These are phyloP conservation scores for Monosporascus ibericus DNA, from an alignment of 2,329 filamentous ascomycete genomes.

Conservation along the genomic window DNA sequence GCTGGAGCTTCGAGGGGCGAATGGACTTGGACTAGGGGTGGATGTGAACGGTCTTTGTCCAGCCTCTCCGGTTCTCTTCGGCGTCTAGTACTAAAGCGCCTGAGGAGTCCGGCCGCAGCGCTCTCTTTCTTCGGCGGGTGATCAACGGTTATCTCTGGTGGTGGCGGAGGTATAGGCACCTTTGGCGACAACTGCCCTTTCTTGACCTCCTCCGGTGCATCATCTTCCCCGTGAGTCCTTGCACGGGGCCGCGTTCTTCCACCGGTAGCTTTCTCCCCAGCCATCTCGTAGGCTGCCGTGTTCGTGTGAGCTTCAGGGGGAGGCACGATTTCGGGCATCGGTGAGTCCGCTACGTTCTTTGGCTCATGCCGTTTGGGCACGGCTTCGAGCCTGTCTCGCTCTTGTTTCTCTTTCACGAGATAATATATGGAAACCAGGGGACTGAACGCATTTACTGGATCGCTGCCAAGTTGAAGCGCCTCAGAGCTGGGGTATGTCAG, in stretches of 20 bases:
- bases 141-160: slow-evolving; percentile 51
- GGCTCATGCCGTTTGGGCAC: slow-evolving; percentile 23
- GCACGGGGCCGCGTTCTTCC: slow-evolving; percentile 78
- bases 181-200: slow-evolving; percentile 50
- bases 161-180: slow-evolving; percentile 38
- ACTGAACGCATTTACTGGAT: slow-evolving; percentile 89
- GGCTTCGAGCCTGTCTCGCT: slow-evolving; percentile 56
- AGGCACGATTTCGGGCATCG: slow-evolving; percentile 67
- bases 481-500: slow-evolving; percentile 79
- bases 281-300: slow-evolving; percentile 75
- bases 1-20: slow-evolving; percentile 61
- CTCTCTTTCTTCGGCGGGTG: slow-evolving; percentile 75
- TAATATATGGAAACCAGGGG: slow-evolving; percentile 93
- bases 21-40: slow-evolving; percentile 72
- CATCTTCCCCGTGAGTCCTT: slow-evolving; percentile 91
- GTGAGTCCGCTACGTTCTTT: slow-evolving; percentile 37
- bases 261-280: slow-evolving; percentile 80
- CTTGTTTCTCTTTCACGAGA: slow-evolving; percentile 89
- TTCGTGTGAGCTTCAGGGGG: slow-evolving; percentile 90
- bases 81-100: slow-evolving; percentile 85
- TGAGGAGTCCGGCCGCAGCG: slow-evolving; percentile 73
- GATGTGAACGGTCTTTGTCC: slow-evolving; percentile 60
- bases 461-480: slow-evolving; percentile 71
- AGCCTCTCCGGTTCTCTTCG: slow-evolving; percentile 60
- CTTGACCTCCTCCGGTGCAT: slow-evolving; percentile 68